These are phyloP conservation scores for Nicotiana otophora DNA, from an alignment of 257 asterid species.

Conservation along the genomic window DNA sequence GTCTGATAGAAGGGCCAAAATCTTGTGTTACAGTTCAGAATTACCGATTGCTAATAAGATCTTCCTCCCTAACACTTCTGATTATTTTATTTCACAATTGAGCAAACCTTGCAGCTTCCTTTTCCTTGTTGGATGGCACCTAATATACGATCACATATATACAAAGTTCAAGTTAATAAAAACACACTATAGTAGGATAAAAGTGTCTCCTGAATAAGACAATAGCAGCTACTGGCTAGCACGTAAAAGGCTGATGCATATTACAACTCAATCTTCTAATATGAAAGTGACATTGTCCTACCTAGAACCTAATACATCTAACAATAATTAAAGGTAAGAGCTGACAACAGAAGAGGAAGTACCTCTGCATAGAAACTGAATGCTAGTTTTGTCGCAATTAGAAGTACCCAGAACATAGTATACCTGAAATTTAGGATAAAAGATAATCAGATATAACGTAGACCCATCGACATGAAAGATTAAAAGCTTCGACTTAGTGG, in stretches of 20 bases:
- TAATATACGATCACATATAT: too few species aligned
- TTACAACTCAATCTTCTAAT: background rate
- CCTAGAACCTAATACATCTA: background rate
- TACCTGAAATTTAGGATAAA: conserved; percentile 47
- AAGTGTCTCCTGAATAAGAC: background rate
- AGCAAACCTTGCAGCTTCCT: too few species aligned
- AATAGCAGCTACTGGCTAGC: background rate
- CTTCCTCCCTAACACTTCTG: too few species aligned
- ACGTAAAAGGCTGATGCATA: background rate
- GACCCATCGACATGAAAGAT: conserved; percentile 1
- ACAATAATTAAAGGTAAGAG: background rate
- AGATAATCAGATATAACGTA: background rate
- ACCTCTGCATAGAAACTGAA: conserved; percentile 94
- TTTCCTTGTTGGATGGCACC: too few species aligned
- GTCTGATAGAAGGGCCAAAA: too few species aligned
- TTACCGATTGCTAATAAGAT: too few species aligned
- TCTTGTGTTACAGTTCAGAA: too few species aligned
- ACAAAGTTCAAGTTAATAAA: too few species aligned
- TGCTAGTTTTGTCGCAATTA: conserved; percentile 73
- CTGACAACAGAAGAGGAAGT: conserved; percentile 17
- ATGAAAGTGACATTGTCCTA: background rate
- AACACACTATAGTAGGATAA: background rate
- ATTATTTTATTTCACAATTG: too few species aligned
- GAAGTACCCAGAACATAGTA: conserved; percentile 94
- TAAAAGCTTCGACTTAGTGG: background rate